A percentile compares a stretch with the other conserved stretches of the same genome.
These are phyloP conservation scores for Morella rubra DNA, from an alignment of 306 rosid genomes.

Conservation along the genomic window DNA sequence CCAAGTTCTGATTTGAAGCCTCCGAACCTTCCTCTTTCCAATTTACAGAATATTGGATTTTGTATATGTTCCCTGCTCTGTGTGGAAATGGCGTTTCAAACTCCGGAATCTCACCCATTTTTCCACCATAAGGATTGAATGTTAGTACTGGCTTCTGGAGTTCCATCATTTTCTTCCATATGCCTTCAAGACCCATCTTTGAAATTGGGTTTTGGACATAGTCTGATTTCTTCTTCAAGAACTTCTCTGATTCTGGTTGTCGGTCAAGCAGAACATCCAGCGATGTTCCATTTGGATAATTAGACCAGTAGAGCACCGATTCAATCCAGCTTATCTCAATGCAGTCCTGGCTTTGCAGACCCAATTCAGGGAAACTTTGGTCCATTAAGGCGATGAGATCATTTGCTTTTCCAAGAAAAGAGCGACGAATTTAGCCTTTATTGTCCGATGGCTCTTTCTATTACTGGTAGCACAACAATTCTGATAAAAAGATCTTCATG, in stretches of 20 bases:
- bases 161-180: slow-evolving; percentile 67
- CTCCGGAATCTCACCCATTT: slow-evolving; percentile 63
- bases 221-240: slow-evolving; percentile 73
- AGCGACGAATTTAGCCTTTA: slow-evolving; percentile 56
- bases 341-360: slow-evolving; percentile 45
- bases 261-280: slow-evolving; percentile 51
- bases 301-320: slow-evolving; percentile 56
- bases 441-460: slow-evolving; percentile 35
- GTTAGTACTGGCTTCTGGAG: slow-evolving; percentile 44
- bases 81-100: slow-evolving; percentile 68
- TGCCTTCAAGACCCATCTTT: slow-evolving; percentile 45
- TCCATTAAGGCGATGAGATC: slow-evolving; percentile 40
- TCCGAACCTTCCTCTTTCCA: slow-evolving; percentile 57
- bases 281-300: slow-evolving; percentile 50
- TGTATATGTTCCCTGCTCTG: slow-evolving; percentile 63
- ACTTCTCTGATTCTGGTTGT: slow-evolving; percentile 40
- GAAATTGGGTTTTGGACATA: slow-evolving; percentile 57
- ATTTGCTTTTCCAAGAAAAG: slow-evolving; percentile 57
- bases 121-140: slow-evolving; percentile 69
- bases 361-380: slow-evolving; percentile 51
- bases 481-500: slow-evolving; percentile 53
- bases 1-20: slow-evolving; percentile 34
- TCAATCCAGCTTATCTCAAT: slow-evolving; percentile 64
- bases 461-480: slow-evolving; percentile 57
- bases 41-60: slow-evolving; percentile 60